Evolutionary conservation across 2,329 filamentous ascomycete species (phyloP), one percentile per base, ranked within the genome.

Genomic region (Sphaerulina musiva): DNA sequence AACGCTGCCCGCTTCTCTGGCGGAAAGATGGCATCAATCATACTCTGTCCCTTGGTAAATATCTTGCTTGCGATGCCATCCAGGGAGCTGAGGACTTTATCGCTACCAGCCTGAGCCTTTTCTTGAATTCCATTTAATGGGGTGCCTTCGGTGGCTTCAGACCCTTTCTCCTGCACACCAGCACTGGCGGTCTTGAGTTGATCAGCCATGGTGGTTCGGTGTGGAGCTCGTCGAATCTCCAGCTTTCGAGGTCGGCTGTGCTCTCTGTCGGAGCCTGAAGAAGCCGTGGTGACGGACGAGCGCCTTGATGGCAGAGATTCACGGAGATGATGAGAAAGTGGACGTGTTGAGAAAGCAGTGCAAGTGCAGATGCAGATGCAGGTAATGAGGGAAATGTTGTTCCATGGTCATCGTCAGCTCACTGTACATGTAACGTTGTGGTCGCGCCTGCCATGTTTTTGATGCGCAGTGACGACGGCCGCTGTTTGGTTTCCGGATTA

Each of bases 1-100:
- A 80, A 75, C 53, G 76, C 74, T 58, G 81, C 76, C 47, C 86
- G 79, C 55, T 79, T 79, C 36, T 80, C 73, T 0, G 85, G 83
- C 43, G 82, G 79, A 42, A 89, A 74, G 51, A 82, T 63, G 38
- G 69, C 68, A 62, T 84, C 75, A 32, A 83, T 61, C 2, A 73
- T 60, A 46, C 59, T 67, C 57, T 68, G 64, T 36, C 66, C 69
- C 53, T 64, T 65, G 2, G 51, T 54, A 4, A 61, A 58, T 14
- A 68, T 55, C 52, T 59, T 61, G 52, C 56, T 62, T 31, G 64
- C 67, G 40, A 59, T 56, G 39, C 61, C 59, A 32, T 69, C 61
- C 8, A 70, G 56, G n/a, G 54, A 61, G 47, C 64, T 57, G 2
- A 70, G 54, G 17, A 68, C 54, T 17, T 61, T 61, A 34, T 61